Base-by-base conservation (phyloP, 331 rosid species). In the Erythrophleum ivorense region DNA sequence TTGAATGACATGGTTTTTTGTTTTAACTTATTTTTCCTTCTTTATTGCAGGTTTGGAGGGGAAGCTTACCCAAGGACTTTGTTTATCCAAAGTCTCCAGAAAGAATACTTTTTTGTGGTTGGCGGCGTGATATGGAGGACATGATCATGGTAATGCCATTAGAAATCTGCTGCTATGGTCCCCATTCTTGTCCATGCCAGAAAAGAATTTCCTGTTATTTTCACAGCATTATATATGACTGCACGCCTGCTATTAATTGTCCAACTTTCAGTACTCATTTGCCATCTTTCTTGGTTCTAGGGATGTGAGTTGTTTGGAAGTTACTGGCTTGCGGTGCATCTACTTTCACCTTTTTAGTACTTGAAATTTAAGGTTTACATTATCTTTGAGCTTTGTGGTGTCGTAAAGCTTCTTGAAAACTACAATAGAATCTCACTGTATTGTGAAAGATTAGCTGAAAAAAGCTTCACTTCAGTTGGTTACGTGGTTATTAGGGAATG, bases 41-140 rank as follows among this genome's bases (percentile, higher is more conserved):
- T 82, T 86, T 86, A 85, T 81, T 89, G 89, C 93, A 94, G 98
- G 94, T 91, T 76, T 91, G 97, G 98, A 88, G 91, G 86, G 97
- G 98, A 87, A 92, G 85, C 90, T 86, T 89, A 73, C 98, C 98
- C 66, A 91, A 89, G 87, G 89, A 89, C 76, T 92, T 92, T 81
- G 75, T 87, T 83, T 90, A 85, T 87, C 96, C 93, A 66, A 88
- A 87, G 85, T 89, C 91, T 82, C 80, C 88, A 10, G 97, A 94
- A 89, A 94, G 80, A 87, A 94, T 94, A 80, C 97, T 92, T 71
- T 87, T 89, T 74, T 94, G 97, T 74, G 96, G 98, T 85, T 94
- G 98, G 98, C 85, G 98, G 69, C 97, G 96, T 83, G 98, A 94
- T 87, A 91, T 92, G 97, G 98, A 94, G 83, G 97, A 92, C 84